These are phyloP conservation scores for Delitschia confertaspora DNA, from an alignment of 495 filamentous ascomycete genomes.

Conservation along the genomic window DNA sequence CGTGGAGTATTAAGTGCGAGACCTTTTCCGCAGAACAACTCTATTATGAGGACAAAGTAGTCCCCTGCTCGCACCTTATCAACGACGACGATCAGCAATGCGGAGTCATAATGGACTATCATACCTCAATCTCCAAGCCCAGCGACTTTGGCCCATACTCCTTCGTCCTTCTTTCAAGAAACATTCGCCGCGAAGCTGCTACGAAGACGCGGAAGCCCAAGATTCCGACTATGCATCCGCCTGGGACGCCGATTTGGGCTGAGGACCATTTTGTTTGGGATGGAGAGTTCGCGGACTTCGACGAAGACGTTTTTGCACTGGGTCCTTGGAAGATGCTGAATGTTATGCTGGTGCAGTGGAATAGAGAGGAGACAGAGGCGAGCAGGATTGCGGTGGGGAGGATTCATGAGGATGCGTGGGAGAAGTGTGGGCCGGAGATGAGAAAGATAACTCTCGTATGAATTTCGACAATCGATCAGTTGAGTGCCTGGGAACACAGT, in stretches of 20 bases:
- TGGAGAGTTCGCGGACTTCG: constrained; percentile 8
- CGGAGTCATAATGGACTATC: constrained; percentile 22
- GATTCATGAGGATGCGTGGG: constrained; percentile 22
- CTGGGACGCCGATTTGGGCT: constrained; percentile 22
- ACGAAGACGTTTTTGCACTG: constrained; percentile 3
- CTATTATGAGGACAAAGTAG: neutral
- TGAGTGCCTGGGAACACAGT: no score
- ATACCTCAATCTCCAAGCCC: constrained; percentile 4
- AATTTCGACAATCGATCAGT: no score
- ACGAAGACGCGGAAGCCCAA: neutral
- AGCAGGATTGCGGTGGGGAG: constrained; percentile 14
- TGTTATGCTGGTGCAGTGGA: constrained; percentile 17
- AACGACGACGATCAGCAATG: constrained; percentile 10
- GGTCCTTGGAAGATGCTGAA: constrained; percentile 21
- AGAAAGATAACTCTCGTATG: no score
- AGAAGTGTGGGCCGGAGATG: no score
- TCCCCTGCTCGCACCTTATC: constrained; percentile 19
- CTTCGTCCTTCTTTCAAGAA: constrained; percentile 19
- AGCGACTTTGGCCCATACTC: constrained; percentile 2
- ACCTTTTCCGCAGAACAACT: constrained; percentile 15
- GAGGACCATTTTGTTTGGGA: constrained; percentile 14
- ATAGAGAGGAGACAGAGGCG: constrained; percentile 4
- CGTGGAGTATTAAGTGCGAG: constrained; percentile 12
- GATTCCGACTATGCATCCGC: constrained; percentile 13
- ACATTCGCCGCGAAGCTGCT: constrained; percentile 1